Evolutionary conservation across 2,329 filamentous ascomycete species (phyloP), one percentile per base, ranked within the genome.

Genomic region (Cercospora canescens): DNA sequence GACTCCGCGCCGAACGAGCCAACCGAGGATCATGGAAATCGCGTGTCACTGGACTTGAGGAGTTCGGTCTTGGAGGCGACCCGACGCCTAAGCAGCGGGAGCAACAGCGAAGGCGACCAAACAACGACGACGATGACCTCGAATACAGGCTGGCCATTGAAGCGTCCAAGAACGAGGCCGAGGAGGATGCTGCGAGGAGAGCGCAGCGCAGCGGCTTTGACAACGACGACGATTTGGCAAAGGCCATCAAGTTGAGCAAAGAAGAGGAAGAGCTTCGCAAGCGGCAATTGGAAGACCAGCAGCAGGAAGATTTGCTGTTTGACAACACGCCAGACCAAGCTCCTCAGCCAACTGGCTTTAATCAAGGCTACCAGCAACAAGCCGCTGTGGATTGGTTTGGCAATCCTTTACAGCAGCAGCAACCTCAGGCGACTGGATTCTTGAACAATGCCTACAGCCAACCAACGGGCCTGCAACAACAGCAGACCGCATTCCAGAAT

Each of bases 11-110:
- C 69, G 95, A 99, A 82, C 89, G 95, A 76, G 92, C 88, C 74
- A 95, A 98, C 78, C 88, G 95, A 64, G 96, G 93, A 78, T 88
- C 91, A 2, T 99, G 95, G 95, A 99, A 99, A 81, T 96, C 94
- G 60, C 91, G 95, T 66, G 95, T 99, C 37, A 93, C 90, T 34
- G 95, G 95, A 21, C 89, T 98, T 50, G 95, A 98, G 71, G 70
- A 71, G 32, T 70, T 70, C 35, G 69, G 70, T 16, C 73, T 81
- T 61, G 79, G 79, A 30, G 80, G 79, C 50, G 77, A 62, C 84
- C 68, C 69, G 6, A 67, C 62, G 21, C 61, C 60, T 34, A 68
- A 71, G 39, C 69, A 70, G 35, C 69, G 72, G 8, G 83, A 79
- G 41, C 81, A 81, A 56, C 72, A 75, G 52, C 70, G 74, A 52